Percentiles rank a stretch among this genome's conserved stretches.
Evolutionary conservation across 495 filamentous ascomycete genomes (phyloP).

Genomic region (Bombardia bombarda): DNA sequence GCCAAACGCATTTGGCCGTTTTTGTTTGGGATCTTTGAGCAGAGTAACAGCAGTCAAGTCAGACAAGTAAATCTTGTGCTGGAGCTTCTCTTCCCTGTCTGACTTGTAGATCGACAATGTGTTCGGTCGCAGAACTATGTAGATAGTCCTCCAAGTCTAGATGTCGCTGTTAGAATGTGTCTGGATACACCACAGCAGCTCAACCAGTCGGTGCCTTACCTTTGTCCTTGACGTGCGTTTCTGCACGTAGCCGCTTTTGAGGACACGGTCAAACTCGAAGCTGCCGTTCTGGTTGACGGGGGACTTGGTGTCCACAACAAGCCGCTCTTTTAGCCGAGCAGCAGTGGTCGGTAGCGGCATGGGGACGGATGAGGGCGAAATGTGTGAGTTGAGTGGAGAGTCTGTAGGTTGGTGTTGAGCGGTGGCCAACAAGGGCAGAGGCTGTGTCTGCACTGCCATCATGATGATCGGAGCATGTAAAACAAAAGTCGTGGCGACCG

Average conservation of each 20-base stretch:
- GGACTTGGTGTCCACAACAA: conserved; percentile 22
- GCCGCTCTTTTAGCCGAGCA: conserved; percentile 9
- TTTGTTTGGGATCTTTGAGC: conserved; percentile 79
- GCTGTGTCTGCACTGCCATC: conserved; percentile 22
- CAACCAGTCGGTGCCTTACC: conserved; percentile 40
- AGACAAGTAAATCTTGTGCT: conserved; percentile 76
- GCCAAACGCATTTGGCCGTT: conserved; percentile 74
- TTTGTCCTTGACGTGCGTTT: conserved; percentile 92
- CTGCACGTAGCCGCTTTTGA: conserved; percentile 77
- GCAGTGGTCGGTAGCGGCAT: conserved; percentile 11
- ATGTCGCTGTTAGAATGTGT: conserved; percentile 7
- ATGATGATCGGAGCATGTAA: conserved; percentile 13
- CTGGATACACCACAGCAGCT: not conserved
- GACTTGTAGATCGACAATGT: conserved; percentile 94
- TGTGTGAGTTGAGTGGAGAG: conserved; percentile 6
- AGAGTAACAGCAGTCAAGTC: conserved; percentile 87
- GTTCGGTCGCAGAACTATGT: conserved; percentile 86
- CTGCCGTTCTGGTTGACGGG: conserved; percentile 92
- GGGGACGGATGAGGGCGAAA: conserved; percentile 16
- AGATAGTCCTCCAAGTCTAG: conserved; percentile 80
- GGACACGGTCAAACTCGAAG: conserved; percentile 87
- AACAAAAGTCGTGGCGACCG: no score
- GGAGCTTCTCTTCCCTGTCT: conserved; percentile 78
- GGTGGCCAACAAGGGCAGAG: conserved; percentile 10
- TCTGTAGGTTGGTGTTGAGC: conserved; percentile 9